These are phyloP conservation scores for Luzula sylvatica DNA, from an alignment of 176 grass and related monocot species.

Conservation along the genomic window DNA sequence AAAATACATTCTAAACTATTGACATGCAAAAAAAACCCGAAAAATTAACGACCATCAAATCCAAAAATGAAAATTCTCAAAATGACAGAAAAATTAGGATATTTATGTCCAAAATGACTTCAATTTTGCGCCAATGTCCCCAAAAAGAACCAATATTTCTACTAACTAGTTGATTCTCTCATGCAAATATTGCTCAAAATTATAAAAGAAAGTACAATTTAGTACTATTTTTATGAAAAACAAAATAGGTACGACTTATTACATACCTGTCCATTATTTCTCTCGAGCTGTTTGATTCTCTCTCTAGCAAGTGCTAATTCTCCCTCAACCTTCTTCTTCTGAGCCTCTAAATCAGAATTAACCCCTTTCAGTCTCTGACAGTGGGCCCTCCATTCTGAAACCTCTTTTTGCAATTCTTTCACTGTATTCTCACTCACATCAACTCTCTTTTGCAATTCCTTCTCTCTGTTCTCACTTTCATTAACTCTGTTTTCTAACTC, in stretches of 20 bases:
- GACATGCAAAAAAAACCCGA: too few relatives aligned
- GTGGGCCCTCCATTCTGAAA: constrained; percentile 16
- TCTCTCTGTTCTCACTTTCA: constrained; percentile 12
- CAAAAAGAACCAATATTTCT: not conserved
- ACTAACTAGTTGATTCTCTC: not conserved
- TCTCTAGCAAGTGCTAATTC: constrained; percentile 22
- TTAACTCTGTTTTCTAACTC: constrained; percentile 15
- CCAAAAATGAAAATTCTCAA: too few relatives aligned
- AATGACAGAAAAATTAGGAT: too few relatives aligned
- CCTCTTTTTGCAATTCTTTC: constrained; percentile 23
- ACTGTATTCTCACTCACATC: constrained; percentile 23
- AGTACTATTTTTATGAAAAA: too few relatives aligned
- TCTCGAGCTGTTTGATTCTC: constrained; percentile 27
- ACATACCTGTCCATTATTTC: constrained; percentile 16
- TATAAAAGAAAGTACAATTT: not conserved
- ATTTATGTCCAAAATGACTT: too few relatives aligned
- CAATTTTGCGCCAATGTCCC: too few relatives aligned
- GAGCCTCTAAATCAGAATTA: constrained; percentile 22
- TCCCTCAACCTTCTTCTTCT: constrained; percentile 28
- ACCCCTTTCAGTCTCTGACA: constrained; percentile 18
- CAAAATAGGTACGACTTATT: not conserved
- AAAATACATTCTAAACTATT: too few relatives aligned
- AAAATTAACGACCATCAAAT: too few relatives aligned
- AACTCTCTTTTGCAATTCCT: constrained; percentile 27
- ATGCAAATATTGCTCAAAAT: not conserved